Base-by-base conservation (phyloP, 2,329 filamentous ascomycete genomes). In the Calonectria henricotiae region DNA sequence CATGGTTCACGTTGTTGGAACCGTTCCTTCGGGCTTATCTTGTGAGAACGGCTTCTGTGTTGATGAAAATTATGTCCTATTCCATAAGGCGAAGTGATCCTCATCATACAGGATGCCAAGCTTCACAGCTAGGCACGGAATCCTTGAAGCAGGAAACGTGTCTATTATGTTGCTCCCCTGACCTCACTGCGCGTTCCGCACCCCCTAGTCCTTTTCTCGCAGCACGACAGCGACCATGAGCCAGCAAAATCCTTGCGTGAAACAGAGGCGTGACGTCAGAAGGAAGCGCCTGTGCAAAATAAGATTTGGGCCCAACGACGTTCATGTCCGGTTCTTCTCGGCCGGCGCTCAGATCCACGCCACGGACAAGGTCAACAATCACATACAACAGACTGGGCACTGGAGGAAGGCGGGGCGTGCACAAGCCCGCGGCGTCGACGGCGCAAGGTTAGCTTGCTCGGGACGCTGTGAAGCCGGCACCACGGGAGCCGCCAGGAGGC, bases 381-480 rank as follows among this genome's bases (percentile, higher is more conserved):
- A 67, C 55, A 62, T 65, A 58, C 63, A 49, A 62, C 66, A 63
- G 39, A 51, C 55, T 70, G 41, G 49, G 30, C 27, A 68, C 47
- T 67, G 58, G 54, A 67, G 39, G 17, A 55, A 35, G 64, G 73
- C 44, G 71, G 73, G 74, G 75, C 67, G 30, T 64, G 65, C 67
- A 65, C 51, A 67, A 73, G 63, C 61, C 55, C 69, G 73, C 71
- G 68, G 72, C 43, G 58, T 55, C 43, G 68, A 44, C 74, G 74
- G 75, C 73, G 74, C 64, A 60, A 55, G 70, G 58, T 68, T 77
- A 77, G 67, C 71, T 65, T 74, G 32, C 54, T 71, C 76, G 76
- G 76, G 74, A 76, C 61, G 63, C 61, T 68, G 64, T 69, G 66
- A 73, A 75, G 73, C 76, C 76, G 76, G 73, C 69, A 71, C 74